Base-by-base conservation (phyloP, 164 flowering plant species). In the Magnolia kwangsiensis region DNA sequence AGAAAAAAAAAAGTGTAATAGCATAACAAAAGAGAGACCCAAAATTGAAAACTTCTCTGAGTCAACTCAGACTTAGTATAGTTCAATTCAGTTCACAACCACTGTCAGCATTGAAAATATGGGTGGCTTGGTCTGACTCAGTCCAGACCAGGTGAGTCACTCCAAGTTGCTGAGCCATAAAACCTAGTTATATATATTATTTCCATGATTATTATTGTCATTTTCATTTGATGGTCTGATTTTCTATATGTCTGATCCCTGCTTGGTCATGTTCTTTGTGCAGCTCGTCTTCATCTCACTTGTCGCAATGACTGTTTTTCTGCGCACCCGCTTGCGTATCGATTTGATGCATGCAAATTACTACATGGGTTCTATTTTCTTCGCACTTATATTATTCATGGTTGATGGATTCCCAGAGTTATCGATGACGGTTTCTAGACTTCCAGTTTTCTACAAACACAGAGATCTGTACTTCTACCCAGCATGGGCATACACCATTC, bases 401-500 rank as follows among this genome's bases (percentile, higher is more conserved):
- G 74, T 80, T 37, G 82, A 89, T 81, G 89, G 87, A 16, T 55
- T 84, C 51, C 84, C 93, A 23, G 91, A 90, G 78, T 6, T 88
- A 74, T 65, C 85, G 16, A 72, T 90, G 86, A 87, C 89, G 24
- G 81, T 83, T 50, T 55, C 84, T 19, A 83, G 91, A 67, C 80
- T 90, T 77, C 78, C 85, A 74, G 88, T 85, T 31, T 84, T 88
- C 74, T 87, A 87, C 78, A 90, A 87, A 55, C 94, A 89, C 69
- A 86, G 83, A 65, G 91, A 86, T 10, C 74, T 85, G 0, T 78
- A 51, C 75, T 88, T 88, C 72, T 88, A 89, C 69, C 94, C 94
- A 3, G 90, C 90, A 14, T 89, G 94, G 91, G 88, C 89, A 65
- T 89, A 86, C 76, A 76, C 90, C 0, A 77, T 90, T 49, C 90